phyloP scores from a whole-genome alignment of 2,329 filamentous ascomycete genomes.

The Zymoseptoria pseudotritici region DNA sequence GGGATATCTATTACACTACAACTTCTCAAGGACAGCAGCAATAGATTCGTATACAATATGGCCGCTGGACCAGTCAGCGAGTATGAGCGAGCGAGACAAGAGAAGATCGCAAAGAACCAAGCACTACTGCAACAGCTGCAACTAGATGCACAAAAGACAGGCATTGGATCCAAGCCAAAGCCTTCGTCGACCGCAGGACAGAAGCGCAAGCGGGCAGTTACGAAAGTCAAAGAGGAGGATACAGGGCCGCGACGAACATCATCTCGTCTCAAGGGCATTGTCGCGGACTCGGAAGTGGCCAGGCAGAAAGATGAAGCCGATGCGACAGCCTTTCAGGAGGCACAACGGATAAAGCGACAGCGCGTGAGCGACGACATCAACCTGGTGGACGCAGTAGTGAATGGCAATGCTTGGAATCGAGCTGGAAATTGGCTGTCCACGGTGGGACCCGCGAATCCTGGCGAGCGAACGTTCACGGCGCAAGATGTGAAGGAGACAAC shows the following conservation, averaged over 20 bases:
- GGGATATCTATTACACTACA: too few relatives aligned
- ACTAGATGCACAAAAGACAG: slow-evolving; percentile 57
- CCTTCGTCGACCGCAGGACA: slow-evolving; percentile 35
- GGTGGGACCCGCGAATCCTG: slow-evolving; percentile 68
- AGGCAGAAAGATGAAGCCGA: slow-evolving; percentile 64
- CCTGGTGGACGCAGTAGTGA: slow-evolving; percentile 70
- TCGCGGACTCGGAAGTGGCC: slow-evolving; percentile 59
- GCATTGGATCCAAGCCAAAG: slow-evolving; percentile 54
- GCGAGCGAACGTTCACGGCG: slow-evolving; percentile 77
- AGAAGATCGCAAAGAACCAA: slow-evolving; percentile 82
- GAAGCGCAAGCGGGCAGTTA: slow-evolving; percentile 33
- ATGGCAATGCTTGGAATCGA: slow-evolving; percentile 63
- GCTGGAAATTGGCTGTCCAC: slow-evolving; percentile 59
- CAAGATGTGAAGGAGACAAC: slow-evolving; percentile 73
- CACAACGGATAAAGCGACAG: slow-evolving; percentile 54
- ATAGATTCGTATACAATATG: slow-evolving; percentile 5
- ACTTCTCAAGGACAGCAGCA: background rate
- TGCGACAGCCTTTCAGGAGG: slow-evolving; percentile 48
- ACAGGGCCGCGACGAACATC: slow-evolving; percentile 52
- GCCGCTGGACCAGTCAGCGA: slow-evolving; percentile 53
- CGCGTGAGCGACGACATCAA: slow-evolving; percentile 61
- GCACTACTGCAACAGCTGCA: slow-evolving; percentile 73
- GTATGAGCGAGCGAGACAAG: slow-evolving; percentile 76
- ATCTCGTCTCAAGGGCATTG: slow-evolving; percentile 54
- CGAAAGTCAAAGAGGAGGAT: slow-evolving; percentile 50